Evolutionary conservation across 2,329 filamentous ascomycete genomes (phyloP).

Genomic region (Aschersonia sp.): DNA sequence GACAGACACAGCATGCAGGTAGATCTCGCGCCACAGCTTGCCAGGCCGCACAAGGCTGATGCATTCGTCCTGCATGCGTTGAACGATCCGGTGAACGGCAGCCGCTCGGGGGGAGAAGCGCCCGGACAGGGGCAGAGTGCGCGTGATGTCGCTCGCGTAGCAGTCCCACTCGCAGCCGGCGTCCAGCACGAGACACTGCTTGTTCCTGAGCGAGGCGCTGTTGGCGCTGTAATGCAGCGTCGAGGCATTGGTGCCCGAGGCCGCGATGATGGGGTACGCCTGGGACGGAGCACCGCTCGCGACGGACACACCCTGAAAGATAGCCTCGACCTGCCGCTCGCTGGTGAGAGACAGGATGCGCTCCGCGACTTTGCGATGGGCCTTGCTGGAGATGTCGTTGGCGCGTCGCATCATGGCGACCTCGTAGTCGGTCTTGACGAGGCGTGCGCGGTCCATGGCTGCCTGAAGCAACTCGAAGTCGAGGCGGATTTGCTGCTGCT

Average conservation of each 20-base stretch:
- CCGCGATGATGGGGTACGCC: constrained; percentile 82
- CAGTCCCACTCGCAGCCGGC: constrained; percentile 74
- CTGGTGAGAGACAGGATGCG: constrained; percentile 49
- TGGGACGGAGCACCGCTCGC: constrained; percentile 59
- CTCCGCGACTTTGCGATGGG: constrained; percentile 59
- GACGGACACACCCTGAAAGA: constrained; percentile 61
- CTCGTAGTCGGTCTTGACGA: constrained; percentile 78
- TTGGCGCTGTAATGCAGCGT: constrained; percentile 82
- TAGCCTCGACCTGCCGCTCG: constrained; percentile 71
- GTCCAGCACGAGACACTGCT: constrained; percentile 69
- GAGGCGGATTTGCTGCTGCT: constrained; percentile 19
- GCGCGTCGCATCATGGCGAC: constrained; percentile 68
- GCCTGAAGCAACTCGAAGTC: constrained; percentile 41
- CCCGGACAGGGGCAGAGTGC: constrained; percentile 68
- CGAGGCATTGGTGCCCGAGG: constrained; percentile 65
- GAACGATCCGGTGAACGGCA: constrained; percentile 63
- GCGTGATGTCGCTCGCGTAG: constrained; percentile 83
- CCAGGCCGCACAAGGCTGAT: constrained; percentile 56
- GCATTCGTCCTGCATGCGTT: constrained; percentile 66
- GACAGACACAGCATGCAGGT: constrained; percentile 57
- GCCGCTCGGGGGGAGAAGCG: constrained; percentile 52
- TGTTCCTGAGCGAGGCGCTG: constrained; percentile 52
- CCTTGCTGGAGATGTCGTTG: constrained; percentile 63
- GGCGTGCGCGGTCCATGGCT: constrained; percentile 67
- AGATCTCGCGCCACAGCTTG: constrained; percentile 55